Conservation (phyloP, 2,329 filamentous ascomycete species). For the Fonsecaea pugnacius region DNA sequence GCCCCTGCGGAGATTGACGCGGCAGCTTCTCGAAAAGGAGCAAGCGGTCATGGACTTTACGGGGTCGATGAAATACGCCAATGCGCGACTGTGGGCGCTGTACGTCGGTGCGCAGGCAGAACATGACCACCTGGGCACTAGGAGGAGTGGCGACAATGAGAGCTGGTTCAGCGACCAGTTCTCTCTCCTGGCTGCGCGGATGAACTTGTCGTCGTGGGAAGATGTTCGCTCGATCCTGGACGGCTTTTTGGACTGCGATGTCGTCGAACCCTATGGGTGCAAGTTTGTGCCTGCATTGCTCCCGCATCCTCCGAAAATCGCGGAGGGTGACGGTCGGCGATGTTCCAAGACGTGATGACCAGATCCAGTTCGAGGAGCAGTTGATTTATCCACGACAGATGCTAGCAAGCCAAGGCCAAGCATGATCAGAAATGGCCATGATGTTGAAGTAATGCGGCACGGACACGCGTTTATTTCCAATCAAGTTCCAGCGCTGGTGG, state of each 20-base stretch:
- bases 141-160: background rate
- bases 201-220: conserved; percentile 11
- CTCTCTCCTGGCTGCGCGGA: conserved; percentile 4
- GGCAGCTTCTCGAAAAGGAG: conserved; percentile 15
- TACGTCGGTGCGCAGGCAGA: conserved; percentile 17
- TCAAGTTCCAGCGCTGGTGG: background rate
- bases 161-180: conserved; percentile 13
- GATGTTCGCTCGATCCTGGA: conserved; percentile 2
- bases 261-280: conserved; percentile 10
- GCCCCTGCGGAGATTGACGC: conserved; percentile 3
- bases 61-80: conserved; percentile 12
- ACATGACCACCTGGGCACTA: conserved; percentile 4
- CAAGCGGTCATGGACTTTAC: conserved; percentile 5
- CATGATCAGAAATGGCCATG: background rate
- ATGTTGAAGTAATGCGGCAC: background rate
- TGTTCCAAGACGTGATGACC: background rate
- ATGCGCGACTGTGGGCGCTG: conserved; percentile 15
- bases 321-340: background rate
- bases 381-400: background rate
- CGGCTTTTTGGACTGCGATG: conserved; percentile 12
- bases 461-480: too few relatives aligned
- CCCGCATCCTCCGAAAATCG: background rate
- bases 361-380: background rate
- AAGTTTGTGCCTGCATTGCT: conserved; percentile 11
- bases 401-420: background rate